Conservation (phyloP, 306 rosid species). For the Dryas octopetala region DNA sequence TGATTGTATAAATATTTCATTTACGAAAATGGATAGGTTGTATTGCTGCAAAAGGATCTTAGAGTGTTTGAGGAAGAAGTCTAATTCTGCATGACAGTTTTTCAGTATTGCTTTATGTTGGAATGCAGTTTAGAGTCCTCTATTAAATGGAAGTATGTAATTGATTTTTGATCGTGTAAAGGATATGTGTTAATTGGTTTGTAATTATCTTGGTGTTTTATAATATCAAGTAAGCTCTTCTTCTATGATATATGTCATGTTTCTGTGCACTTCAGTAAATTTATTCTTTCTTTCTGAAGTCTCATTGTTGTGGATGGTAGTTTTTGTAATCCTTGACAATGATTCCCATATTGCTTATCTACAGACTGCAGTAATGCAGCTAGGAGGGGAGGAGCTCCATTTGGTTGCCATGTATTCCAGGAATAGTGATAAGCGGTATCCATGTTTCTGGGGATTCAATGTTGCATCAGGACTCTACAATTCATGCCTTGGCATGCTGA, state of each 20-base stretch:
- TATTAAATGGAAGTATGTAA: background rate
- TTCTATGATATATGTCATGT: background rate
- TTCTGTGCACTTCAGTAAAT: background rate
- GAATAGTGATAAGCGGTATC: slow-evolving; percentile 51
- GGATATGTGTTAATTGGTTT: background rate
- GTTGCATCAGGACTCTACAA: slow-evolving; percentile 74
- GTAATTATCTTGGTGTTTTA: background rate
- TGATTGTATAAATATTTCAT: background rate
- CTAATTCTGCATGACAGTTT: slow-evolving; percentile 6
- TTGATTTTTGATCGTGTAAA: background rate
- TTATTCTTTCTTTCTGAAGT: background rate
- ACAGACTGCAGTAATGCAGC: slow-evolving; percentile 92
- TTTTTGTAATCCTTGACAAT: slow-evolving; percentile 21
- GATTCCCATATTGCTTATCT: slow-evolving; percentile 14
- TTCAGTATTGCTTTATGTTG: background rate
- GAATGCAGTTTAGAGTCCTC: background rate
- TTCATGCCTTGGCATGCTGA: slow-evolving; percentile 88
- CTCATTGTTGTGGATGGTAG: slow-evolving; percentile 5
- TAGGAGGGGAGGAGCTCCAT: slow-evolving; percentile 82
- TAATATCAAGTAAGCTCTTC: background rate
- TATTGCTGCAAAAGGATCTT: background rate
- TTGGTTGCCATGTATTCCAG: slow-evolving; percentile 90
- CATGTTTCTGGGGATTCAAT: slow-evolving; percentile 91
- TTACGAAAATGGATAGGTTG: background rate
- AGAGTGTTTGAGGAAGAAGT: background rate